Evolutionary conservation across 129 eudicot genomes (phyloP), one percentile per base, ranked within the genome.

Genomic region (Flaveria trinervia): DNA sequence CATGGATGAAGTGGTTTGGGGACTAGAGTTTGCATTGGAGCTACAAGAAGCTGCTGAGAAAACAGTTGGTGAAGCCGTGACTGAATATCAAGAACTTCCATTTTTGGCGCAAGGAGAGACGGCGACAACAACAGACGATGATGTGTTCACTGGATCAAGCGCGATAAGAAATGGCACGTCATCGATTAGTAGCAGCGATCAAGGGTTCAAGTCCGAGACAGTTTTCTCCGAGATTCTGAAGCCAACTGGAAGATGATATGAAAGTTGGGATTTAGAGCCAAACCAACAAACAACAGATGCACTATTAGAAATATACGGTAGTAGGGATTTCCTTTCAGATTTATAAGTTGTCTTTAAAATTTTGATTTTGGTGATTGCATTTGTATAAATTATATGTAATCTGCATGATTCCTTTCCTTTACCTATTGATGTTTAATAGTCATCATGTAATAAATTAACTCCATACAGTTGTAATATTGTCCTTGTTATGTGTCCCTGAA

Each of bases 1-100:
- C 16, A 81, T 81, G 80, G 80, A 74, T 17, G 80, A 48, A 11
- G 84, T 81, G 2, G 84, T 81, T 55, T 81, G 80, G 75, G 73
- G 72, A 11, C 69, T 81, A 13, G 75, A 73, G 72, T 74, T 81
- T 59, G 84, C 80, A 45, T 68, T 74, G 67, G 44, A 81, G 44
- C 26, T 68, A 68, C 84, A 81, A 68, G 67, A 68, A 67, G 70
- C 48, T 45, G 76, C 80, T 33, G 84, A 81, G 18, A 73, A 68
- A 30, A 66, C n/a, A 5, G 60, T 57, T 4, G 65, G 64, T 55
- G 49, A 59, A 60, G 5, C 2, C 7, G 75, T 12, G 14, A 9
- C 49, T 36, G 80, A 48, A 14, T 14, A 62, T 61, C 61, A 77
- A 11, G 77, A 76, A 26, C 39, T 26, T 59, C 74, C 71, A 18